Conservation (phyloP, 257 asterid species). For the Ilex asprella region DNA sequence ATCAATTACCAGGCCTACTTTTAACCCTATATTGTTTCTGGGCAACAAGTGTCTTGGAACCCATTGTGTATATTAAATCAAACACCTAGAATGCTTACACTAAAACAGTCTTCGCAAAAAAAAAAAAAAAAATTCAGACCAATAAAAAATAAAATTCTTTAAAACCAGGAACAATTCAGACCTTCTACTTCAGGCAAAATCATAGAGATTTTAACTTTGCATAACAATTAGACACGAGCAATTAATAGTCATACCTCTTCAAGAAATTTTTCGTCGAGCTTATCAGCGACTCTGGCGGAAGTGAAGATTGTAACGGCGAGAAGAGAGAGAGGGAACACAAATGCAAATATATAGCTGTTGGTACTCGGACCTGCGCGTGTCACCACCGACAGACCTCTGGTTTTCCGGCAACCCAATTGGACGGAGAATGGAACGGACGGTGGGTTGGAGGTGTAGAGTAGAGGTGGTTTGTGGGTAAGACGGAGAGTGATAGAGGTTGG, state of each 20-base stretch:
- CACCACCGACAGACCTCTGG: constrained; percentile 42
- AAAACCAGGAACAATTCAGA: too few species aligned
- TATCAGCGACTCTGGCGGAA: constrained; percentile 48
- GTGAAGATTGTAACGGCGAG: constrained; percentile 54
- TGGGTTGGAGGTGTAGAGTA: not conserved
- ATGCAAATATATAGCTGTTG: constrained; percentile 55
- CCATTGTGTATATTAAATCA: too few species aligned
- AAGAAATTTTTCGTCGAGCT: constrained; percentile 60
- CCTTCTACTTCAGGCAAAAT: not conserved
- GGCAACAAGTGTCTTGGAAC: too few species aligned
- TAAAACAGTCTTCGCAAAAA: too few species aligned
- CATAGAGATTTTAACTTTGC: not conserved
- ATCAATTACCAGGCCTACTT: too few species aligned
- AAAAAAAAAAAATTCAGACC: too few species aligned
- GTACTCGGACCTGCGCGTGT: constrained; percentile 54
- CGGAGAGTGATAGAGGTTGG: not conserved
- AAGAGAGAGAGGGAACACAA: constrained; percentile 61
- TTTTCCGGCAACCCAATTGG: constrained; percentile 8
- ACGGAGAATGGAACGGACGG: not conserved
- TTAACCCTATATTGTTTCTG: too few species aligned
- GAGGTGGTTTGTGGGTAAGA: not conserved
- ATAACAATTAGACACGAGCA: not conserved
- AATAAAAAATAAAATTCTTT: too few species aligned
- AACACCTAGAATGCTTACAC: too few species aligned
- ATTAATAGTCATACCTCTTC: constrained; percentile 47